Percentiles rank a stretch among this genome's conserved stretches.
Evolutionary conservation across 2,329 filamentous ascomycete genomes (phyloP).

Genomic region (Daldinia eschscholtzii): DNA sequence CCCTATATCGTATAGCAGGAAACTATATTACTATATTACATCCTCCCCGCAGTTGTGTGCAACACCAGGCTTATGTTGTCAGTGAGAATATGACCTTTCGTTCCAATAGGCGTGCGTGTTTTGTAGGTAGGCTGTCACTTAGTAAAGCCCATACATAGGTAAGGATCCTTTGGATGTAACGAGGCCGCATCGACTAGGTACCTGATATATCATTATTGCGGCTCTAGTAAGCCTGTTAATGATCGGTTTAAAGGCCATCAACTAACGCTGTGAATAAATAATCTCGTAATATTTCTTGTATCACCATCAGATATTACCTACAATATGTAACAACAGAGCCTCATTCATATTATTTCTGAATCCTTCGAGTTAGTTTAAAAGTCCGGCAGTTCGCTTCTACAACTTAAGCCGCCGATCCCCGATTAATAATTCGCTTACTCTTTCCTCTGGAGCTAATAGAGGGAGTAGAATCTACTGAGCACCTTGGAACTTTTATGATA

Average conservation of each 20-base stretch:
- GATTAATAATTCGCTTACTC: background rate
- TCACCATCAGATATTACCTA: background rate
- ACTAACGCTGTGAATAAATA: background rate
- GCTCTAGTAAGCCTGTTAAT: background rate
- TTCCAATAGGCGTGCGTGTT: conserved; percentile 11
- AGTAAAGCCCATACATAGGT: conserved; percentile 33
- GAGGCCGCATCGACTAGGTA: background rate
- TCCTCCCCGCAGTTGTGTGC: conserved; percentile 5
- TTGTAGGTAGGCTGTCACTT: conserved; percentile 18
- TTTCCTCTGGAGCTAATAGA: background rate
- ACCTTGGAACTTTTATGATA: background rate
- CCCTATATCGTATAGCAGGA: background rate
- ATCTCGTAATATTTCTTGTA: background rate
- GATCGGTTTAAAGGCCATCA: background rate
- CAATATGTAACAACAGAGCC: background rate
- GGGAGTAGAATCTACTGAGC: background rate
- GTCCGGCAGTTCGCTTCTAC: background rate
- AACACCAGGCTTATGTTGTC: conserved; percentile 2
- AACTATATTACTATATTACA: background rate
- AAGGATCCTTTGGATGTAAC: conserved; percentile 14
- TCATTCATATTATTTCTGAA: background rate
- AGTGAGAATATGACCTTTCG: conserved; percentile 3
- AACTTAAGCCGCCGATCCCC: background rate
- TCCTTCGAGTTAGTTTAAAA: background rate
- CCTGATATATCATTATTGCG: background rate